Evolutionary conservation across 331 rosid genomes (phyloP), one percentile per base, ranked within the genome.

Genomic region (Cucumis variabilis): DNA sequence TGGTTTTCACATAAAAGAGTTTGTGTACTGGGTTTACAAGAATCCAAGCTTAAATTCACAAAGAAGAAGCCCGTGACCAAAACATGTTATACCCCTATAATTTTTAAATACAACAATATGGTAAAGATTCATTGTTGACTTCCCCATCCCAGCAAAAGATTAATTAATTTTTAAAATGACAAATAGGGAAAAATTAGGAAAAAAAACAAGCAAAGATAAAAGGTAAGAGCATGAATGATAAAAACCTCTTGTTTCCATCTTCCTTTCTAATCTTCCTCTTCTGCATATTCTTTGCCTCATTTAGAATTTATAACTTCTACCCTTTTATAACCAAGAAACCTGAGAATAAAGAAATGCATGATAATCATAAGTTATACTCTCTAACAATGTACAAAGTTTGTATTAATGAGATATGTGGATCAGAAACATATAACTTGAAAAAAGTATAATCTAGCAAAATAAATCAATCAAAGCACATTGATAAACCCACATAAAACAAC

Each of bases 281-380:
- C 98, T 48, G 93, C 98, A 81, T 96, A 98, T 65, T 95, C 98
- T 90, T 95, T 91, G 63, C 99, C 98, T 83, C 98, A 98, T 28
- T 96, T 98, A 17, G 98, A 98, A 92, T 95, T 95, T 84, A 96
- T 94, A 62, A 96, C 98, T 92, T 96, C 98, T 21, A 96, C 94
- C 87, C 98, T 98, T 91, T 96, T 98, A 88, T 94, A 88, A 87
- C 99, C 98, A 74, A 94, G 94, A 89, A 95, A 76, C 89, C 99
- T 95, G 86, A 33, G 80, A 87, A 74, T 71, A 89, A 87, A 48
- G 83, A 27, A 24, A 30, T 13, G 60, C 21, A 6, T 25, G 46
- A 81, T 12, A 24, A 81, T 30, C 85, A 88, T 28, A 41, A 91
- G 85, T 67, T 88, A 85, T 68, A 83, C 77, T 79, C 87, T 24